Conservation (phyloP, 2,329 filamentous ascomycete species). For the Aspergillus persii region DNA sequence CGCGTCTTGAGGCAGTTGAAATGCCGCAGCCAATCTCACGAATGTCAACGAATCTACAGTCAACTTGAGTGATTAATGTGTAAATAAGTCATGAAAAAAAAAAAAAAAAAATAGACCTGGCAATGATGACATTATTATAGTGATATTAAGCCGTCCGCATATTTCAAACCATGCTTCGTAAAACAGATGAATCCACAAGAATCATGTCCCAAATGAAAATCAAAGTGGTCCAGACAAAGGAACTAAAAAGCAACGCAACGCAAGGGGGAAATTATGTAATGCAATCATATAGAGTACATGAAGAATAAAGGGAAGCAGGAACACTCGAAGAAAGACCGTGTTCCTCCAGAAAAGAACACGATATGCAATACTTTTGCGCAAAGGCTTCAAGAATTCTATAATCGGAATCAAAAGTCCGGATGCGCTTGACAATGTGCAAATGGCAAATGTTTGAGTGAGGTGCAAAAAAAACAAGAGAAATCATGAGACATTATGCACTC, state of each 20-base stretch:
- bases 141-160: conserved; percentile 5
- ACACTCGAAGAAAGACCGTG: conserved; percentile 1
- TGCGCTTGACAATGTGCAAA: conserved; percentile 7
- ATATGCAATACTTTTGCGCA: conserved; percentile 13
- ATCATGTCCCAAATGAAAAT: conserved; percentile 7
- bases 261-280: conserved; percentile 5
- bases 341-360: conserved; percentile 3
- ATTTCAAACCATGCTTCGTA: conserved; percentile 12
- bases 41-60: neutral
- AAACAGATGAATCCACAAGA: neutral
- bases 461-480: conserved; percentile 17
- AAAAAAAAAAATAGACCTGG: neutral
- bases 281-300: conserved; percentile 12
- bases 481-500: neutral
- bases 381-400: conserved; percentile 3
- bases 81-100: neutral
- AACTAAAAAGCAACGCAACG: conserved; percentile 1
- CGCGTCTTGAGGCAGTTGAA: conserved; percentile 22
- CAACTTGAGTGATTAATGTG: neutral
- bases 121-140: conserved; percentile 6
- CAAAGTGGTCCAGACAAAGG: conserved; percentile 8
- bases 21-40: neutral
- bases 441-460: neutral
- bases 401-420: conserved; percentile 7
- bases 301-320: conserved; percentile 8